Evolutionary conservation across 2,329 filamentous ascomycete species (phyloP).

Genomic region (Fusarium secorum): DNA sequence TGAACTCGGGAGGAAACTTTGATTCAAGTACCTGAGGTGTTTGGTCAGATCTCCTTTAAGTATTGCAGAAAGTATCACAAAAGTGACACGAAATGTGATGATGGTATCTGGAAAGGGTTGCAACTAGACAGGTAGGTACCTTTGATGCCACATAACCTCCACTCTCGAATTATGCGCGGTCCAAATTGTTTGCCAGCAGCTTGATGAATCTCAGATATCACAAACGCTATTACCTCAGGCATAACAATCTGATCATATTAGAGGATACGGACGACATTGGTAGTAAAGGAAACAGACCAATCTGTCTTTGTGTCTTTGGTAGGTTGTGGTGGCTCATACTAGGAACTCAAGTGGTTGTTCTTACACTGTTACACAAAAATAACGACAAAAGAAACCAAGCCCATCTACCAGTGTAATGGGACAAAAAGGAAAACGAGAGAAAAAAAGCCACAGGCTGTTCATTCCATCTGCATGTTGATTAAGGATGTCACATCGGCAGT

Average conservation of each 20-base stretch:
- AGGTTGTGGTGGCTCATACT: background rate
- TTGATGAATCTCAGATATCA: constrained; percentile 10
- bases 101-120: background rate
- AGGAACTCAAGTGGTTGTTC: background rate
- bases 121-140: background rate
- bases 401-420: background rate
- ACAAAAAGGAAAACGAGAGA: background rate
- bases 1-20: constrained; percentile 1
- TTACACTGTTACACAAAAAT: background rate
- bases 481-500: constrained; percentile 8
- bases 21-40: background rate
- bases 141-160: constrained; percentile 3
- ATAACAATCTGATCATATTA: background rate
- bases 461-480: constrained; percentile 1
- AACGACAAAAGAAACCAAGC: background rate
- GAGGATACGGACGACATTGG: background rate
- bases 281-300: background rate
- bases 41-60: background rate
- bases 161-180: background rate
- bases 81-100: background rate
- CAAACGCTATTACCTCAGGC: background rate
- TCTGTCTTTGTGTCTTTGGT: background rate
- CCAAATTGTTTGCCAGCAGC: background rate
- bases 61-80: background rate
- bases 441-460: constrained; percentile 1